These are phyloP conservation scores for Pleochaeta shiraiana DNA, from an alignment of 2,329 filamentous ascomycete genomes.

Conservation along the genomic window DNA sequence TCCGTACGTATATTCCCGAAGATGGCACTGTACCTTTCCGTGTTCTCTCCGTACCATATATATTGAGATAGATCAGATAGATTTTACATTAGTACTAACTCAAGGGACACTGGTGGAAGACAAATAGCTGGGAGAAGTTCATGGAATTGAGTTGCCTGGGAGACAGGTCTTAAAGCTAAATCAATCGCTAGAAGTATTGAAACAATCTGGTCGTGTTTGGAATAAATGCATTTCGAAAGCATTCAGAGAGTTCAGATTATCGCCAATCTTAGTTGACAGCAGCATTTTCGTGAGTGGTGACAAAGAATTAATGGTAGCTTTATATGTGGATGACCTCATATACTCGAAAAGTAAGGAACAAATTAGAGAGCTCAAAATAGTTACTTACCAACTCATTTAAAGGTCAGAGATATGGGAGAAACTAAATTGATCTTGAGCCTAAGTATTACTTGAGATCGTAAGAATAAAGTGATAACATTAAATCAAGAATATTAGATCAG, in stretches of 20 bases:
- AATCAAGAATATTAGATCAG: slow-evolving; percentile 1
- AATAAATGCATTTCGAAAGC: neutral
- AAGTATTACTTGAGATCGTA: neutral
- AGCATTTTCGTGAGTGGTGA: too few relatives aligned
- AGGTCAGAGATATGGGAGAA: neutral
- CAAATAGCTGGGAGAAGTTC: neutral
- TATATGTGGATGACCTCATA: too few relatives aligned
- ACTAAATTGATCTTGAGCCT: neutral
- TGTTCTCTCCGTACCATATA: too few relatives aligned
- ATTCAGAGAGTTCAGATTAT: neutral
- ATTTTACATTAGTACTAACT: too few relatives aligned
- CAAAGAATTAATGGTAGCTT: too few relatives aligned
- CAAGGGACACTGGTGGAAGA: neutral
- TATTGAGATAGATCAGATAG: neutral
- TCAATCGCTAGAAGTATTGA: neutral
- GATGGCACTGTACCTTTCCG: too few relatives aligned
- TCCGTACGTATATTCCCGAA: too few relatives aligned
- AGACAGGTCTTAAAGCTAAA: neutral
- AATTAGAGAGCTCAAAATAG: neutral
- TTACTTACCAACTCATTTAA: neutral
- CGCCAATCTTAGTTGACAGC: too few relatives aligned
- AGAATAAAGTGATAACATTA: neutral
- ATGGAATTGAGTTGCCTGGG: neutral
- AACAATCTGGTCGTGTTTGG: neutral
- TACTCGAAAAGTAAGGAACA: neutral